Conservation (phyloP, 306 rosid species). For the Sicyos edulis region DNA sequence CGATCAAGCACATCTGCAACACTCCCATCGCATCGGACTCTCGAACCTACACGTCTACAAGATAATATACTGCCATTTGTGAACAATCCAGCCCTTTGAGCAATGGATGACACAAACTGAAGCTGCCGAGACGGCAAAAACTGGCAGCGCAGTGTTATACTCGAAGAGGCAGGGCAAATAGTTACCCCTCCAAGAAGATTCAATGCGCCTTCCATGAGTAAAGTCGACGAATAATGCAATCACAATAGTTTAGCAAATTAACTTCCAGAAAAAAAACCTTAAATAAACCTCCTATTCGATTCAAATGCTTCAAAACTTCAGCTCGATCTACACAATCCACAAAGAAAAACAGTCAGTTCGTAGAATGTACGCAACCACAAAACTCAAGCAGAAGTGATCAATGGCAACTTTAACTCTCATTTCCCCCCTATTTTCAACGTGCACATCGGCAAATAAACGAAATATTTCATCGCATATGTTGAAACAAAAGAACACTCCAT, state of each 20-base stretch:
- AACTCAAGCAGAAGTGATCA: not conserved
- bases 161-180: slow-evolving; percentile 18
- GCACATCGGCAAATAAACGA: not conserved
- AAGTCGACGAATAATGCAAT: slow-evolving; percentile 34
- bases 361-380: not conserved
- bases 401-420: not conserved
- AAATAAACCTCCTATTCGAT: not conserved
- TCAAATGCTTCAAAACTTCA: slow-evolving; percentile 15
- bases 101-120: slow-evolving; percentile 15
- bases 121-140: slow-evolving; percentile 24
- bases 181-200: slow-evolving; percentile 38
- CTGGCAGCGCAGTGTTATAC: slow-evolving; percentile 27
- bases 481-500: not conserved
- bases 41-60: slow-evolving; percentile 29
- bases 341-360: not conserved
- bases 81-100: slow-evolving; percentile 26
- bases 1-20: slow-evolving; percentile 37
- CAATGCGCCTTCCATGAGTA: slow-evolving; percentile 48
- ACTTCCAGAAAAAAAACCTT: slow-evolving; percentile 9
- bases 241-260: not conserved
- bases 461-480: no score
- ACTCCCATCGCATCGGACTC: slow-evolving; percentile 40
- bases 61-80: slow-evolving; percentile 17
- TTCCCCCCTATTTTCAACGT: not conserved
- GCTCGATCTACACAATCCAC: slow-evolving; percentile 20